phyloP scores from a whole-genome alignment of 345 rosid genomes.

The Toxicodendron radicans region DNA sequence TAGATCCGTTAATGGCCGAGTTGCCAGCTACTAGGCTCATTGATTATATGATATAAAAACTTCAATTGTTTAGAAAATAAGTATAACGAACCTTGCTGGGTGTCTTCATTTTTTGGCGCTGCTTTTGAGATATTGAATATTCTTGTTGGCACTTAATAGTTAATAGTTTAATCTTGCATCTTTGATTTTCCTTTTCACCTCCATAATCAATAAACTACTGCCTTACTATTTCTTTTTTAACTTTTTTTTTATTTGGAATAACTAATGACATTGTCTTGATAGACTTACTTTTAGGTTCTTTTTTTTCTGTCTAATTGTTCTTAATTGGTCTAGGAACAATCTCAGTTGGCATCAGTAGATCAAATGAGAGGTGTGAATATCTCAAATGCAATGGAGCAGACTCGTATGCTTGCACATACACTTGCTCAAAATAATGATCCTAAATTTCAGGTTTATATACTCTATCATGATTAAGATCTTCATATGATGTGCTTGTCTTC shows the following conservation, averaged over 20 bases:
- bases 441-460: slow-evolving; percentile 79
- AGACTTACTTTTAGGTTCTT: slow-evolving; percentile 1
- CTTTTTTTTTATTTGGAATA: neutral
- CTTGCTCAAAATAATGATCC: slow-evolving; percentile 88
- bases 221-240: neutral
- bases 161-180: neutral
- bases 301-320: slow-evolving; percentile 8
- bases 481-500: slow-evolving; percentile 12
- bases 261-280: neutral
- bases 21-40: neutral
- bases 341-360: slow-evolving; percentile 57
- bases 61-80: neutral
- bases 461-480: slow-evolving; percentile 3
- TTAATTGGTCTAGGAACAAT: slow-evolving; percentile 55
- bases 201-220: neutral
- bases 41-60: neutral
- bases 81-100: neutral
- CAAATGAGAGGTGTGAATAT: slow-evolving; percentile 65
- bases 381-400: slow-evolving; percentile 90
- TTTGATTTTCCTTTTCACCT: neutral
- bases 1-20: neutral
- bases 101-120: neutral
- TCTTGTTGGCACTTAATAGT: neutral
- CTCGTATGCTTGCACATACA: slow-evolving; percentile 92
- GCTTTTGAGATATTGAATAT: neutral